These are phyloP conservation scores for Fraxinus ornus DNA, from an alignment of 305 asterid genomes.

Conservation along the genomic window DNA sequence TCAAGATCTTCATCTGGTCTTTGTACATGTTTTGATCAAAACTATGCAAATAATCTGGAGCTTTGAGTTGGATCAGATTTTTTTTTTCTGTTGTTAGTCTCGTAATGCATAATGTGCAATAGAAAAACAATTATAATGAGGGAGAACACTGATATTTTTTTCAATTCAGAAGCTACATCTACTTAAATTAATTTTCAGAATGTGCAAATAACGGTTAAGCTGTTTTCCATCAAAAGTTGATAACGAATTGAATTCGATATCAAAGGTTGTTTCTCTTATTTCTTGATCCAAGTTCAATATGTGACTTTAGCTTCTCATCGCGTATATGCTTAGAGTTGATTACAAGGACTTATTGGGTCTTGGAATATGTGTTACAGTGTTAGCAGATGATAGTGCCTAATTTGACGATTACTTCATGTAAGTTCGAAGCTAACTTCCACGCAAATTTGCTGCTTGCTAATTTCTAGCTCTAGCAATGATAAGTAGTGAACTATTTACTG, in stretches of 20 bases:
- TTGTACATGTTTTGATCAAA: background rate
- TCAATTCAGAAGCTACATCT: background rate
- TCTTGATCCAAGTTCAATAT: background rate
- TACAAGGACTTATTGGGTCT: background rate
- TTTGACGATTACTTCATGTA: background rate
- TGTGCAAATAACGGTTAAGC: background rate
- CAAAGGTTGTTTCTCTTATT: background rate
- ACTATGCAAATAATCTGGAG: background rate
- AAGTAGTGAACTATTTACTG: background rate
- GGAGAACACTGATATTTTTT: background rate
- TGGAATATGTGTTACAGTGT: background rate
- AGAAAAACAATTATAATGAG: background rate
- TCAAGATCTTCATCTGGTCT: constrained; percentile 8
- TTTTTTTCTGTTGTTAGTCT: background rate
- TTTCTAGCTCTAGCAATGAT: background rate
- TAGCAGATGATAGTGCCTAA: background rate
- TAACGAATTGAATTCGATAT: background rate
- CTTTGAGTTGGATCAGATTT: background rate
- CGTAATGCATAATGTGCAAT: background rate
- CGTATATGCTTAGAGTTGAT: background rate
- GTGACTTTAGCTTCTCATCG: background rate
- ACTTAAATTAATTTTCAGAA: background rate
- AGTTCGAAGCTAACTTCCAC: background rate
- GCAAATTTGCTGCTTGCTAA: background rate
- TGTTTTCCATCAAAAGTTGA: background rate